phyloP scores from a whole-genome alignment of 108 stramenopile species.

The Skeletonema menzelii region DNA sequence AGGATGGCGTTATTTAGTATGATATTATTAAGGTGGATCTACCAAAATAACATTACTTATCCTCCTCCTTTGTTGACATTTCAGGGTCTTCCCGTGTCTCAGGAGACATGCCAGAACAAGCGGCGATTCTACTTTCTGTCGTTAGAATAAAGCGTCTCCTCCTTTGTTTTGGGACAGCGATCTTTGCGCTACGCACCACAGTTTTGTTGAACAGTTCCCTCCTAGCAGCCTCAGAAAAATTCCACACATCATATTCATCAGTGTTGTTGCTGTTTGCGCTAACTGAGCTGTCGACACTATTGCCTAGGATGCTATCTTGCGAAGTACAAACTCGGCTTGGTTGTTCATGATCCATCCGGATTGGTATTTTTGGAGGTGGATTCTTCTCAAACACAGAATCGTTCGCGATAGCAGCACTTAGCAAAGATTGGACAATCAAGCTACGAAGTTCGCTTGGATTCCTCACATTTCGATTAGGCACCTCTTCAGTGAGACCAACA shows the following conservation, averaged over 20 bases:
- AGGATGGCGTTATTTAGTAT: not conserved
- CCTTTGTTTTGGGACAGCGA: conserved; percentile 27
- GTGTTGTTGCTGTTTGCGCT: conserved; percentile 10
- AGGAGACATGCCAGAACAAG: not conserved
- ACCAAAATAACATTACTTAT: not conserved
- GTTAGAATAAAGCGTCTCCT: conserved; percentile 31
- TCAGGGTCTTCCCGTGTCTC: not conserved
- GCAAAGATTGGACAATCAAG: conserved; percentile 44
- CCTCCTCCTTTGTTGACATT: not conserved
- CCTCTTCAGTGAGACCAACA: conserved; percentile 44
- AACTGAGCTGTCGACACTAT: conserved; percentile 27
- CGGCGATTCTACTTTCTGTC: conserved; percentile 3
- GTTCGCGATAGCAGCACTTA: conserved; percentile 46
- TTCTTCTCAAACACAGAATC: conserved; percentile 40
- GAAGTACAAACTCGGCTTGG: conserved; percentile 7
- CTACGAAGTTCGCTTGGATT: conserved; percentile 43
- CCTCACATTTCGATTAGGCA: conserved; percentile 37
- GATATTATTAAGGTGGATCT: not conserved
- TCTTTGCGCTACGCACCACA: conserved; percentile 22
- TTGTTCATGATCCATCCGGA: conserved; percentile 42
- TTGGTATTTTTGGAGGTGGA: conserved; percentile 37
- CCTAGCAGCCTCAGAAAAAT: conserved; percentile 38
- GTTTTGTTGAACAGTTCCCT: conserved; percentile 34
- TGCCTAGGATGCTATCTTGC: conserved; percentile 9
- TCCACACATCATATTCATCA: conserved; percentile 46